Evolutionary conservation across 2,329 filamentous ascomycete species (phyloP), one percentile per base, ranked within the genome.

Genomic region (Pestalotiopsis sp.): DNA sequence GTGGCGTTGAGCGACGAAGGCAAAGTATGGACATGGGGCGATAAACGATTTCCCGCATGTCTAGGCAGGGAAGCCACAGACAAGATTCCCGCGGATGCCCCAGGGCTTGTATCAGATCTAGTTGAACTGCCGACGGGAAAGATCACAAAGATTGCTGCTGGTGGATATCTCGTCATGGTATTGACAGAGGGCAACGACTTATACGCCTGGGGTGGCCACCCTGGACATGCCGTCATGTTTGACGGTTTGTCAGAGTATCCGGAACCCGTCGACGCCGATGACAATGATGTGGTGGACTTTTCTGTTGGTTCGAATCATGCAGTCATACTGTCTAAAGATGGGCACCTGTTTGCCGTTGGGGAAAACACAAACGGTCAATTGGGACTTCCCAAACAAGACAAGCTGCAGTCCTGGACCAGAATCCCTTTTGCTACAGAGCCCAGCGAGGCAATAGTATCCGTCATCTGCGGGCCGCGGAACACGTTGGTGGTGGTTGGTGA

Each of bases 131-230:
- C 80, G 68, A 85, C 78, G 23, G 87, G 80, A 60, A 80, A 83
- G 13, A 83, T 92, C 63, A 79, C 74, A 38, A 88, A 86, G 72
- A 79, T 92, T 31, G 82, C 81, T 3, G 85, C 85, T 3, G 85
- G 85, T 2, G 89, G 90, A 0, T 90, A 90, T 74, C 78, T 85
- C 2, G 78, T 86, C 2, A 88, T 86, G 3, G 89, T 89, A 0
- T 72, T 92, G 58, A 91, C 88, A 0, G 79, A 82, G 12, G 87
- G 86, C 2, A 82, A 85, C 39, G 86, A 88, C 68, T 76, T 91
- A 1, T 92, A 92, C 73, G 75, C 87, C 27, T 92, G 90, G 90
- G 90, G 90, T 38, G 77, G 78, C n/a, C 79, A 80, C 67, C 76
- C 78, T 12, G 78, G 79, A 4, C 75, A 75, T 12, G 73, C 74